These are phyloP conservation scores for Phlyctochytrium bullatum DNA, from an alignment of 192 early-diverging fungal genomes.

Conservation along the genomic window DNA sequence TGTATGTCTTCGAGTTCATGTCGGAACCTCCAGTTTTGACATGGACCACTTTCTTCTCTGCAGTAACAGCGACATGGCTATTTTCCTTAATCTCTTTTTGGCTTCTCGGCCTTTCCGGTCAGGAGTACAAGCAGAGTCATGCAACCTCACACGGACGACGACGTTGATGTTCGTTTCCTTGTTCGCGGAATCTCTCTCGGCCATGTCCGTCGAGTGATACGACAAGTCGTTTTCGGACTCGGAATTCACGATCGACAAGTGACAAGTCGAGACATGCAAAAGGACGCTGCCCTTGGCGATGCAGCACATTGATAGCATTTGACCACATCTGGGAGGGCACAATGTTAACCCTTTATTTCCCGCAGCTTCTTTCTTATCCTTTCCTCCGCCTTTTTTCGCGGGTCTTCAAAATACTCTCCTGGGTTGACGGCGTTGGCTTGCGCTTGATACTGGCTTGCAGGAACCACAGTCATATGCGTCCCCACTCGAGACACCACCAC, in stretches of 20 bases:
- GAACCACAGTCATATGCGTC: conserved; percentile 1
- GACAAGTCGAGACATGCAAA: too few species aligned
- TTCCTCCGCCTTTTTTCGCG: conserved; percentile 28
- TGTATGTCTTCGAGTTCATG: conserved; percentile 68
- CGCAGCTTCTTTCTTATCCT: conserved; percentile 22
- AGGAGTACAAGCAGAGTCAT: not conserved
- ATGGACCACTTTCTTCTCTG: conserved; percentile 61
- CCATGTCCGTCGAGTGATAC: too few species aligned
- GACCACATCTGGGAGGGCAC: too few species aligned
- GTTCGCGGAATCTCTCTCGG: too few species aligned
- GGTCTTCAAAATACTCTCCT: conserved; percentile 17
- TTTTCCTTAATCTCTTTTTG: conserved; percentile 67
- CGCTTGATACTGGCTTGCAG: not conserved
- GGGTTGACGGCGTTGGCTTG: not conserved
- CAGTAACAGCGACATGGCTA: conserved; percentile 56
- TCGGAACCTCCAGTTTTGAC: conserved; percentile 48
- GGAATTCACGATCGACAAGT: too few species aligned
- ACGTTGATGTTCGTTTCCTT: conserved; percentile 52
- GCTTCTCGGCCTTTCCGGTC: conserved; percentile 46
- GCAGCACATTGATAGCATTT: too few species aligned
- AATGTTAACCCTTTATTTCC: conserved; percentile 22
- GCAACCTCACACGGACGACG: conserved; percentile 46
- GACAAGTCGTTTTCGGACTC: too few species aligned
- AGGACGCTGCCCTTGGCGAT: too few species aligned
- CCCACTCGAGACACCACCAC: not conserved